Conservation (phyloP, 2,329 filamentous ascomycete species). For the Trichophyton benhamiae region DNA sequence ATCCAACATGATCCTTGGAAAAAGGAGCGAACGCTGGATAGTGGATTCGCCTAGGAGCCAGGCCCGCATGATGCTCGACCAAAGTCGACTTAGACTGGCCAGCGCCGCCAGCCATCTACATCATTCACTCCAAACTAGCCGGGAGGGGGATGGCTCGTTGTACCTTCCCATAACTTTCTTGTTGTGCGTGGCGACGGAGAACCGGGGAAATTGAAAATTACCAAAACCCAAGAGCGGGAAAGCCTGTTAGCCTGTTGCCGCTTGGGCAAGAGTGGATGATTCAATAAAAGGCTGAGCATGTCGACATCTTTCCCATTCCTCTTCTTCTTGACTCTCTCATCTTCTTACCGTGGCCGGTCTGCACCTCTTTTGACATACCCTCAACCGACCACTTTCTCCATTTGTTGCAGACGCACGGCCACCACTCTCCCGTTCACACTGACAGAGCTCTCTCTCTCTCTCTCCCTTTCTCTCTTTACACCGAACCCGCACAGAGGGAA, state of each 20-base stretch:
- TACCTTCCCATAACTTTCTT: not conserved
- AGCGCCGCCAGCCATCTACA: no score
- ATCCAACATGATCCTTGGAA: not conserved
- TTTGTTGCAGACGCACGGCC: no score
- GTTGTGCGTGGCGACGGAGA: not conserved
- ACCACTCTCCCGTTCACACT: no score
- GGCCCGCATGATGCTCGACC: not conserved
- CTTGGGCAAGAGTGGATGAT: not conserved
- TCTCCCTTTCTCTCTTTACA: not conserved
- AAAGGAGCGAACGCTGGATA: not conserved
- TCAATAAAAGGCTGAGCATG: not conserved
- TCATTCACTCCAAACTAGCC: no score
- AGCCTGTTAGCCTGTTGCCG: not conserved
- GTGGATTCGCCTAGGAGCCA: not conserved
- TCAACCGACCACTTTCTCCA: not conserved
- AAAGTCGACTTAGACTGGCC: not conserved
- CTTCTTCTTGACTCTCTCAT: not conserved
- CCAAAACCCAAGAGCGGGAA: not conserved
- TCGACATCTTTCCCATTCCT: not conserved
- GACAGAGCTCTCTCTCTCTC: not conserved
- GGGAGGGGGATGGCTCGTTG: no score
- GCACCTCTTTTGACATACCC: not conserved
- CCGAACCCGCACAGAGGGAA: not conserved
- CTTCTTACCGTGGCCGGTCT: not conserved
- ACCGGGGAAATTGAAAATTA: conserved; percentile 1